These are phyloP conservation scores for Kalanchoe fedtschenkoi DNA, from an alignment of 164 flowering plant species.

Conservation along the genomic window DNA sequence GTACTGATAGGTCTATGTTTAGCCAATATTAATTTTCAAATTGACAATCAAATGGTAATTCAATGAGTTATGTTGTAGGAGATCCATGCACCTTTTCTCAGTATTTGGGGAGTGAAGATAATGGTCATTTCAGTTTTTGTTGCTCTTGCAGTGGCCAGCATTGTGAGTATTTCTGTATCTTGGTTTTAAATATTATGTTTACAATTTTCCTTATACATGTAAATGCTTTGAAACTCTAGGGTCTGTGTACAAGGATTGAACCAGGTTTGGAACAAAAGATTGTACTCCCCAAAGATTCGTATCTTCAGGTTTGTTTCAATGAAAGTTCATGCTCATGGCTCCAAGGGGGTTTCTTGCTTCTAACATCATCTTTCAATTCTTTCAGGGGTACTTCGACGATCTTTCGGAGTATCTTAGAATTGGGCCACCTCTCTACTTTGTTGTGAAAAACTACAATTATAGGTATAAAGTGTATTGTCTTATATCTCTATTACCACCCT, in stretches of 20 bases:
- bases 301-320: constrained; percentile 68
- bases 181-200: not conserved
- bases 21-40: not conserved
- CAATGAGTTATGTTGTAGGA: constrained; percentile 37
- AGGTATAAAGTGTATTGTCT: constrained; percentile 36
- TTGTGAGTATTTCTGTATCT: constrained; percentile 47
- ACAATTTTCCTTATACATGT: not conserved
- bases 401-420: constrained; percentile 78
- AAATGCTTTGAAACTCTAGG: constrained; percentile 29
- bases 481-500: too few relatives aligned
- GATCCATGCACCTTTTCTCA: constrained; percentile 80
- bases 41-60: not conserved
- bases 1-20: not conserved
- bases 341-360: not conserved
- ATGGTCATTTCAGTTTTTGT: constrained; percentile 55
- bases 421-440: constrained; percentile 94
- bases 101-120: constrained; percentile 73
- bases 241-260: constrained; percentile 80
- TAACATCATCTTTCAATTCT: constrained; percentile 2
- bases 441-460: constrained; percentile 84
- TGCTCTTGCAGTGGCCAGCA: constrained; percentile 76
- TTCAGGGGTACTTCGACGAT: constrained; percentile 86
- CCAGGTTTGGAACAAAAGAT: constrained; percentile 91
- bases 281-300: constrained; percentile 94
- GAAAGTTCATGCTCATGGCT: not conserved